A percentile compares a stretch with the other conserved stretches of the same genome.
Evolutionary conservation across 225 moss, liverwort and hornwort genomes (phyloP).

Genomic region (Thuidium tamariscinum): DNA sequence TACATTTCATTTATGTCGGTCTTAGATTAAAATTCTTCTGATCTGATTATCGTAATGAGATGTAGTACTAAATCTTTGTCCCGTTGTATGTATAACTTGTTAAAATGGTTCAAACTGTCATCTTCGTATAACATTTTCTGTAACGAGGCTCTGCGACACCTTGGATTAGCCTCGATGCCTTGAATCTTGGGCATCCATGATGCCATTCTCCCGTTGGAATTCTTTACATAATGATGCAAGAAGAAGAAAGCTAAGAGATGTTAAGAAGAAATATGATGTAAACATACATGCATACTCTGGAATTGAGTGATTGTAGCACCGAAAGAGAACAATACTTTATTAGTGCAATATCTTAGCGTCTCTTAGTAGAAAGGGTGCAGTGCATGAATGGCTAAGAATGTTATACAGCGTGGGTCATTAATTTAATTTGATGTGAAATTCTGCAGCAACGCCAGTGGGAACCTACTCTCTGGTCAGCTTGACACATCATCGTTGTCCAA

Average conservation of each 20-base stretch:
- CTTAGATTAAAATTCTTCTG: neutral
- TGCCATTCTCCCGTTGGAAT: neutral
- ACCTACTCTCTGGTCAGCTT: slow-evolving; percentile 15
- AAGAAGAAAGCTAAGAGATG: neutral
- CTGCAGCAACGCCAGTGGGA: slow-evolving; percentile 29
- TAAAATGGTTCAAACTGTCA: neutral
- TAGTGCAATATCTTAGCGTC: neutral
- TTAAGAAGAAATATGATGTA: neutral
- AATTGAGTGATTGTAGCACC: neutral
- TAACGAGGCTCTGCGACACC: neutral
- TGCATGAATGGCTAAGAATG: neutral
- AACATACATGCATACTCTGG: neutral
- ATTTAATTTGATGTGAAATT: neutral
- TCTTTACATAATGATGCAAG: neutral
- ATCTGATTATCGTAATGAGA: neutral
- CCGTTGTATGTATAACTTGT: neutral
- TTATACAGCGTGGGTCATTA: neutral
- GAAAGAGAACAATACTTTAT: neutral
- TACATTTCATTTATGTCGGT: neutral
- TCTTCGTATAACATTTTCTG: neutral
- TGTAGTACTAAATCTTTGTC: neutral
- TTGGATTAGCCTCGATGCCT: neutral
- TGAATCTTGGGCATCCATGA: neutral
- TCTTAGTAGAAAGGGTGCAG: neutral
- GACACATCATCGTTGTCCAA: neutral